phyloP scores from a whole-genome alignment of 202 grass and related monocot genomes.

The Carex arenaria region DNA sequence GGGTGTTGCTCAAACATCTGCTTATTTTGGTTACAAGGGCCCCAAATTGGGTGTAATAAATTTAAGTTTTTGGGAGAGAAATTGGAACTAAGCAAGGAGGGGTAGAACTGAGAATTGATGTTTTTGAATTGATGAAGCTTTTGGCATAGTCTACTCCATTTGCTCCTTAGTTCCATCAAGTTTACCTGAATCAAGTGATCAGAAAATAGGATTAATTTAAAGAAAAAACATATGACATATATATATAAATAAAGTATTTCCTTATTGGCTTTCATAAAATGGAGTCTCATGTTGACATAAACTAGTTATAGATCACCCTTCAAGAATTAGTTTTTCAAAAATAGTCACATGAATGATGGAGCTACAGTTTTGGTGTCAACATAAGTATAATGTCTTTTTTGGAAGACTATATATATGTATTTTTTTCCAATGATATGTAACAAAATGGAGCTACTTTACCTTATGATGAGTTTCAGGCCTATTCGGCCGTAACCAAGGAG shows the following conservation, averaged over 20 bases:
- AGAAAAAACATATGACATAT: background rate
- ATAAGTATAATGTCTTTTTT: background rate
- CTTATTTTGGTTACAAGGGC: conserved; percentile 32
- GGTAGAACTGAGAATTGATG: conserved; percentile 25
- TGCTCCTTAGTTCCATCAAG: conserved; percentile 58
- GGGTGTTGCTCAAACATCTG: conserved; percentile 14
- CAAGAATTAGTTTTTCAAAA: background rate
- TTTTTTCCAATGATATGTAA: background rate
- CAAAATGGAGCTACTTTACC: conserved; percentile 26
- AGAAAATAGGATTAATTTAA: background rate
- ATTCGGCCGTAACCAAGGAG: conserved; percentile 46
- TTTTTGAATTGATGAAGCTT: conserved; percentile 49
- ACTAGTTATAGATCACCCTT: background rate
- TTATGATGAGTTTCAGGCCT: conserved; percentile 26
- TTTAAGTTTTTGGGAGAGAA: conserved; percentile 10
- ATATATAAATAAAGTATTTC: background rate
- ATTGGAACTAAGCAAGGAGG: conserved; percentile 25
- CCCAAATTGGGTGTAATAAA: conserved; percentile 15
- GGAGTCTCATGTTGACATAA: background rate
- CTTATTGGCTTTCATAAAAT: background rate
- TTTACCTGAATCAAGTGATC: conserved; percentile 25
- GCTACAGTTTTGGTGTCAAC: background rate
- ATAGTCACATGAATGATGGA: background rate
- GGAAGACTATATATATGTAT: background rate
- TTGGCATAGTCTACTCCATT: conserved; percentile 65